Percentiles rank a stretch among this genome's conserved stretches.
Evolutionary conservation across 306 rosid genomes (phyloP).

Genomic region (Morella rubra): DNA sequence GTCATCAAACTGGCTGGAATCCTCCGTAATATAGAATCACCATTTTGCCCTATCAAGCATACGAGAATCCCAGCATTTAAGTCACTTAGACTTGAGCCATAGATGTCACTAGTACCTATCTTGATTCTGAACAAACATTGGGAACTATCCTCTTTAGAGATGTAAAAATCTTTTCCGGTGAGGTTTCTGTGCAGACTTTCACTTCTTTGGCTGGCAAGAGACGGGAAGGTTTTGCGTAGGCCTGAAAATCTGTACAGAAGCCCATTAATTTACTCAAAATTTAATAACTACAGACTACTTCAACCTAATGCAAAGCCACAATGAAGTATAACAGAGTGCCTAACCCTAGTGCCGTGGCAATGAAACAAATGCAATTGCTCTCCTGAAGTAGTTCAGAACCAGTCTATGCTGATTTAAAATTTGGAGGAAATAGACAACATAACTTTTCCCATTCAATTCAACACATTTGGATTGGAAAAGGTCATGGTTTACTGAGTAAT

Average conservation of each 20-base stretch:
- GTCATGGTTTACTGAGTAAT: too few species aligned
- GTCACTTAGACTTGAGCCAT: slow-evolving; percentile 64
- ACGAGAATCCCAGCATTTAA: slow-evolving; percentile 70
- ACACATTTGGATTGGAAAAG: too few species aligned
- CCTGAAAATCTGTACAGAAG: slow-evolving; percentile 57
- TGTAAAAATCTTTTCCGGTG: slow-evolving; percentile 35
- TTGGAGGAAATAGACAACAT: too few species aligned
- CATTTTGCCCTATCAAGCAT: slow-evolving; percentile 69
- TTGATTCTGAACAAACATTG: slow-evolving; percentile 54
- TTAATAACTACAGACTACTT: background rate
- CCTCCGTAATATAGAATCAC: slow-evolving; percentile 74
- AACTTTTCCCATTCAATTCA: too few species aligned
- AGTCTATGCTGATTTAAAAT: too few species aligned
- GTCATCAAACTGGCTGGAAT: slow-evolving; percentile 52
- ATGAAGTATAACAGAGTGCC: background rate
- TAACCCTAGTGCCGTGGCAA: background rate
- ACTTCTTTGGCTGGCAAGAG: slow-evolving; percentile 67
- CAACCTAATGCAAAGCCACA: slow-evolving; percentile 8
- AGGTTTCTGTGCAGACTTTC: slow-evolving; percentile 44
- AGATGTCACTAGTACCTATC: slow-evolving; percentile 63
- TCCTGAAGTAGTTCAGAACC: too few species aligned
- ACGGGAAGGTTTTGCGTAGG: slow-evolving; percentile 58
- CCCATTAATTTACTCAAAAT: slow-evolving; percentile 4
- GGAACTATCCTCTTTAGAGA: slow-evolving; percentile 41
- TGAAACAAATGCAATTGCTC: too few species aligned